Percentiles rank a stretch among this genome's conserved stretches.
Evolutionary conservation across 2,329 filamentous ascomycete genomes (phyloP).

Genomic region (Colletotrichum theobromicola): DNA sequence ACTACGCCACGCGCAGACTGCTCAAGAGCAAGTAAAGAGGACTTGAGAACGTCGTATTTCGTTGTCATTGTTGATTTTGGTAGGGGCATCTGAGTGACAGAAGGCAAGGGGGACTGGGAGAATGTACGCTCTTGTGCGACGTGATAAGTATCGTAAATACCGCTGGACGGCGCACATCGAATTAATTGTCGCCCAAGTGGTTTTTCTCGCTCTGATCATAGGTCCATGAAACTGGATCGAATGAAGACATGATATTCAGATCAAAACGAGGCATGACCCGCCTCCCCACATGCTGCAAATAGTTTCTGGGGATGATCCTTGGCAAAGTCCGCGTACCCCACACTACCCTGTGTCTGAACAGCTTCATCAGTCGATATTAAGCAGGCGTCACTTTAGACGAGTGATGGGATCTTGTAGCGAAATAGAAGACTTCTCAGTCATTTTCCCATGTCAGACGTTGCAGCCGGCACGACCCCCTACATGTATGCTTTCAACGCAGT

Average conservation of each 20-base stretch:
- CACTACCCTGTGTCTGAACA: neutral
- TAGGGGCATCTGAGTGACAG: too few species aligned
- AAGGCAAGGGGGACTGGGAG: too few species aligned
- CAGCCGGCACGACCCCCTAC: neutral
- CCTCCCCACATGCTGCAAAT: neutral
- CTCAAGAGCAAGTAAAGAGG: neutral
- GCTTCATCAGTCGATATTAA: neutral
- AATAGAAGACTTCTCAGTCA: neutral
- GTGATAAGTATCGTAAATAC: neutral
- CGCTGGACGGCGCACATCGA: neutral
- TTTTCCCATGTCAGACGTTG: neutral
- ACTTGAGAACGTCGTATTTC: neutral
- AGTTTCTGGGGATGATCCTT: neutral
- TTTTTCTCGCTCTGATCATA: too few species aligned
- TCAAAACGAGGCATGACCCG: too few species aligned
- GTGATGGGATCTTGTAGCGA: neutral
- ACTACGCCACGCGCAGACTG: neutral
- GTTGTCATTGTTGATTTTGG: neutral
- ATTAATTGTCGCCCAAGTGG: too few species aligned
- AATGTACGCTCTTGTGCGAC: neutral
- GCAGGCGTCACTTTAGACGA: neutral
- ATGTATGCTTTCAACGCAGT: neutral
- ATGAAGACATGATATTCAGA: too few species aligned
- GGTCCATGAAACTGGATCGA: too few species aligned
- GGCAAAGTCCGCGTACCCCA: neutral